Evolutionary conservation across 2,329 filamentous ascomycete genomes (phyloP), one percentile per base, ranked within the genome.

Genomic region (Colletotrichum magnum): DNA sequence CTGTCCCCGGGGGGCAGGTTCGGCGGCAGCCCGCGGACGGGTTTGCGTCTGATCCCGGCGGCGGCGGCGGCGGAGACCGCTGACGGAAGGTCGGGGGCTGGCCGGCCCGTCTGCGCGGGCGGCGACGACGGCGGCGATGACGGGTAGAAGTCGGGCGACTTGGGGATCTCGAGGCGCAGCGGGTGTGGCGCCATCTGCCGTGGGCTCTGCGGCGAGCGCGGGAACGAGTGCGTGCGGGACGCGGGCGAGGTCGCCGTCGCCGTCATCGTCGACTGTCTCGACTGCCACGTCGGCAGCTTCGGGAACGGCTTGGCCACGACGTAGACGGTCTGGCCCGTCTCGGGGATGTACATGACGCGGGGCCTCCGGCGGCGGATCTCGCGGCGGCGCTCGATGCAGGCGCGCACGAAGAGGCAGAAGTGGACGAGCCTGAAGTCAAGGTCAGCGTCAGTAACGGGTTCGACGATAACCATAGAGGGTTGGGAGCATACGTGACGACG

Each of bases 401-500:
- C 74, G 28, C 76, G 74, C 15, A 77, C 61, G 58, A 75, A 78
- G 32, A 78, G 72, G 54, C 72, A 57, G 36, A 76, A 73, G 43
- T 73, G 75, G 2, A 75, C 54, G 7, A 73, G 6, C 3, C 75
- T 76, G 24, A 4, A 24, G 2, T 4, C 13, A 10, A 10, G 6
- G 9, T 36, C 7, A 7, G 9, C 41, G 5, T 64, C 32, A 45
- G 26, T 28, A 47, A 28, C 16, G 9, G 15, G 9, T 39, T 48
- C 24, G 48, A 45, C 6, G 36, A 6, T 12, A 16, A 6, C 2
- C 3, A 1, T 21, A 18, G 47, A 1, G 15, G 13, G 3, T 24
- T 7, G 13, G 24, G 4, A 12, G 3, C 10, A 48, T 26, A 26
- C 21, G 72, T 66, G 68, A 21, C 45, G 18, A 57, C 1, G 7